Conservation (phyloP, 257 asterid species). For the Osmanthus fragrans region DNA sequence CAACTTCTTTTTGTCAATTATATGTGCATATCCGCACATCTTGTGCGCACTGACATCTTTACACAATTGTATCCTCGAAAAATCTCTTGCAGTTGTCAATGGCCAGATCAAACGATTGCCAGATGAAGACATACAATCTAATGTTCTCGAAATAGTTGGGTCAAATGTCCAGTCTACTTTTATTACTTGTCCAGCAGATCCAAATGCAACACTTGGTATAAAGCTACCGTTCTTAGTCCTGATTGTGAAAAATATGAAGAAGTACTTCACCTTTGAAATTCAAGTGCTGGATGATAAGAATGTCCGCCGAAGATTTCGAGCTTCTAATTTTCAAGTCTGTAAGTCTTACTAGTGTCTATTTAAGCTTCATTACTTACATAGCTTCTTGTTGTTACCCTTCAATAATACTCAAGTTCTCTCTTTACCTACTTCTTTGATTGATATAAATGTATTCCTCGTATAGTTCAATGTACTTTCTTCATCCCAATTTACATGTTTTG, state of each 20-base stretch:
- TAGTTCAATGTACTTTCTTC: background rate
- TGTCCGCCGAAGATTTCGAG: slow-evolving; percentile 92
- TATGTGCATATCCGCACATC: background rate
- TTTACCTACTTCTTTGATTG: slow-evolving; percentile 4
- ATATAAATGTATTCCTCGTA: slow-evolving; percentile 1
- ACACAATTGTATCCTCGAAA: slow-evolving; percentile 5
- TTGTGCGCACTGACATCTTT: slow-evolving; percentile 1
- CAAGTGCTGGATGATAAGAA: slow-evolving; percentile 99
- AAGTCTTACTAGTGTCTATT: slow-evolving; percentile 51
- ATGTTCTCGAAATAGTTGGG: slow-evolving; percentile 79
- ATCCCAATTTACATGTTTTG: background rate
- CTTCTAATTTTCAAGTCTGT: slow-evolving; percentile 99
- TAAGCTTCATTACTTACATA: slow-evolving; percentile 10
- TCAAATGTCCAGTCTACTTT: slow-evolving; percentile 80
- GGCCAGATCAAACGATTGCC: slow-evolving; percentile 84
- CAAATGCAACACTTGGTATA: slow-evolving; percentile 92
- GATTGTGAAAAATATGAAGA: slow-evolving; percentile 83
- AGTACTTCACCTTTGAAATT: slow-evolving; percentile 93
- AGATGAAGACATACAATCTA: slow-evolving; percentile 96
- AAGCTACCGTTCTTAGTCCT: slow-evolving; percentile 89
- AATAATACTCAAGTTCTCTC: background rate
- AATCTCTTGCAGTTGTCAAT: slow-evolving; percentile 61
- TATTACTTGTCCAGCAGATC: slow-evolving; percentile 97
- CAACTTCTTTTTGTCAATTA: background rate
- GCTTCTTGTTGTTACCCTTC: background rate